Percentiles rank a stretch among this genome's conserved stretches.
phyloP scores from a whole-genome alignment of 371 early-diverging fungal genomes.

The Mucor indicus region DNA sequence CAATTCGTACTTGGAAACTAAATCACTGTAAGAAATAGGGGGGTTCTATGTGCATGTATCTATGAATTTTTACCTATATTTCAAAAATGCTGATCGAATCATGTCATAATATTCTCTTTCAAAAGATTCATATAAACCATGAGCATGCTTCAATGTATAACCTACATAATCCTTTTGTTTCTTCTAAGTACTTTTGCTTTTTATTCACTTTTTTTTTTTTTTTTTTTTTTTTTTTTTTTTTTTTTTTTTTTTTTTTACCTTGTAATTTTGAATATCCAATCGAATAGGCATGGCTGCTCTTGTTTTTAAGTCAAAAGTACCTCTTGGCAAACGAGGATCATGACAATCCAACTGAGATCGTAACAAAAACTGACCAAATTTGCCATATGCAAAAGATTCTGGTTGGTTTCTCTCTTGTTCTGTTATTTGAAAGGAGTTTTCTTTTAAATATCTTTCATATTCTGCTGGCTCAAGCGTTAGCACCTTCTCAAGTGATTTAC shows the following conservation, averaged over 20 bases:
- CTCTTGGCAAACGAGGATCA: slow-evolving; percentile 69
- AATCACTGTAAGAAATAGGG: too few species aligned
- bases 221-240: too few species aligned
- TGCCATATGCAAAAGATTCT: slow-evolving; percentile 51
- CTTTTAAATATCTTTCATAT: slow-evolving; percentile 65
- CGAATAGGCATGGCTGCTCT: slow-evolving; percentile 85
- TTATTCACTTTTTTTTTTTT: slow-evolving; percentile 11
- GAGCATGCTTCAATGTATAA: slow-evolving; percentile 53
- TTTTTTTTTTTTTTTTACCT: slow-evolving; percentile 33
- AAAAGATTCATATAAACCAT: slow-evolving; percentile 77
- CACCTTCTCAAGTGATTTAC: slow-evolving; percentile 84
- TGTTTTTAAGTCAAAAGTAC: slow-evolving; percentile 93
- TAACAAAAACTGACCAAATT: slow-evolving; percentile 67
- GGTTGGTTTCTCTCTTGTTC: slow-evolving; percentile 42
- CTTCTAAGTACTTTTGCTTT: too few species aligned
- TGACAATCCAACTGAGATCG: slow-evolving; percentile 92
- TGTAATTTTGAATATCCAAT: slow-evolving; percentile 75
- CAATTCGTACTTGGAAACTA: slow-evolving; percentile 90
- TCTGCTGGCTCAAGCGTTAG: slow-evolving; percentile 65
- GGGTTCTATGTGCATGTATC: too few species aligned
- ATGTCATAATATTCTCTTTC: slow-evolving; percentile 95
- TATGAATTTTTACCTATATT: slow-evolving; percentile 16
- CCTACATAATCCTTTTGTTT: slow-evolving; percentile 55
- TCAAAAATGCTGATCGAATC: slow-evolving; percentile 48
- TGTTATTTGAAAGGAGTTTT: slow-evolving; percentile 36